A percentile compares a stretch with the other conserved stretches of the same genome.
Evolutionary conservation across 331 rosid species (phyloP).

Genomic region (Quercus tomentella): DNA sequence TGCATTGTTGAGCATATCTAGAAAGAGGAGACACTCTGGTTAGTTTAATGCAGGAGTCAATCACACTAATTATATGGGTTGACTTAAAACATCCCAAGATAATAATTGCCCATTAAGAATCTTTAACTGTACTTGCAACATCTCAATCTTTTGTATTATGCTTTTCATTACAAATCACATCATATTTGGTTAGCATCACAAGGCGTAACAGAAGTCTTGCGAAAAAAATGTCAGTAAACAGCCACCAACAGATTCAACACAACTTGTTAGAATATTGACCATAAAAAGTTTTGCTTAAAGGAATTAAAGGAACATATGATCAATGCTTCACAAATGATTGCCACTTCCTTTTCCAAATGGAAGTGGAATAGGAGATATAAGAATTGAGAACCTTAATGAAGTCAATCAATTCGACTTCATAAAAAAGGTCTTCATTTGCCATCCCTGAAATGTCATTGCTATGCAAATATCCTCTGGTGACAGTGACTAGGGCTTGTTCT

Average conservation of each 20-base stretch:
- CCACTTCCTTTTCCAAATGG: background rate
- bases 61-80: too few species aligned
- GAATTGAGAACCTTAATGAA: conserved; percentile 46
- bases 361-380: background rate
- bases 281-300: background rate
- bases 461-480: conserved; percentile 38
- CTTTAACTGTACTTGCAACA: too few species aligned
- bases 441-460: conserved; percentile 11
- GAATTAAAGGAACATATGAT: background rate
- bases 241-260: background rate
- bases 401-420: conserved; percentile 50
- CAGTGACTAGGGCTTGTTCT: conserved; percentile 49
- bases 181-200: too few species aligned
- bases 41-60: too few species aligned
- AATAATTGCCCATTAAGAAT: too few species aligned
- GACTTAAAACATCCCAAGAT: too few species aligned
- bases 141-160: too few species aligned
- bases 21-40: too few species aligned
- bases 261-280: background rate
- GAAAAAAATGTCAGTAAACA: background rate
- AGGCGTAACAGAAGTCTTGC: too few species aligned
- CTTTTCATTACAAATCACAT: too few species aligned
- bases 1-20: too few species aligned
- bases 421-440: conserved; percentile 23
- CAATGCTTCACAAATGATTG: background rate